Evolutionary conservation across 2,329 filamentous ascomycete genomes (phyloP).

Genomic region (Lachnellula arida): DNA sequence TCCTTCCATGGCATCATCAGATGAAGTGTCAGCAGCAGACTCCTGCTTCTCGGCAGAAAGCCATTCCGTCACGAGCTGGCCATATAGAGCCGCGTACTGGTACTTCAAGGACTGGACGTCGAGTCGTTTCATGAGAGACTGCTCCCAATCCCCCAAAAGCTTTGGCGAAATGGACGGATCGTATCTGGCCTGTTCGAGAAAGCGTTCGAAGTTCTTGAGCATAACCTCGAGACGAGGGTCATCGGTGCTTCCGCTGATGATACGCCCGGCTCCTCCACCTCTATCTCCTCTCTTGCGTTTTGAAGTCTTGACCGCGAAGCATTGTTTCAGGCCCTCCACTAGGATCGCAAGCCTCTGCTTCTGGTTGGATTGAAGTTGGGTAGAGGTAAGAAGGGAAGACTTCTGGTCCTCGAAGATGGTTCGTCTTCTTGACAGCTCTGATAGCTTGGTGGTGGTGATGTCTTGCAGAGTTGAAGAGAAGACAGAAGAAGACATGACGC

Average conservation of each 20-base stretch:
- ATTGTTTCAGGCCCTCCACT: constrained; percentile 27
- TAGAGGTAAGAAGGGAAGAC: constrained; percentile 33
- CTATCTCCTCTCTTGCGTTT: constrained; percentile 11
- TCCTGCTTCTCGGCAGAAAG: constrained; percentile 33
- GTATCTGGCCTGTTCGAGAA: constrained; percentile 48
- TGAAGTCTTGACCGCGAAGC: constrained; percentile 27
- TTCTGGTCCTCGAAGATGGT: constrained; percentile 45
- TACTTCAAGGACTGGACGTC: constrained; percentile 48
- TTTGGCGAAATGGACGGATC: constrained; percentile 48
- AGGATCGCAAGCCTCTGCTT: constrained; percentile 33
- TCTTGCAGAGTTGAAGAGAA: constrained; percentile 50
- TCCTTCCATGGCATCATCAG: constrained; percentile 13
- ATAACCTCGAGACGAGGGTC: constrained; percentile 19
- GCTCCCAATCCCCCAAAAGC: constrained; percentile 43
- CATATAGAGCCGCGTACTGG: constrained; percentile 52
- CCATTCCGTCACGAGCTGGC: constrained; percentile 51
- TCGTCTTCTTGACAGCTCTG: constrained; percentile 50
- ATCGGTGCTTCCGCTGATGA: constrained; percentile 14
- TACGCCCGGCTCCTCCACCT: constrained; percentile 8
- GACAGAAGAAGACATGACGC: constrained; percentile 35
- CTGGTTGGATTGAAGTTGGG: constrained; percentile 31
- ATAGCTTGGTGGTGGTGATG: constrained; percentile 52
- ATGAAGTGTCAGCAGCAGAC: background rate
- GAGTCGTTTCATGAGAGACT: constrained; percentile 42
- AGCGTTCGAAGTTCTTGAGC: constrained; percentile 43